Evolutionary conservation across 176 grass and related monocot genomes (phyloP), one percentile per base, ranked within the genome.

Genomic region (Bolboschoenus planiculmis): DNA sequence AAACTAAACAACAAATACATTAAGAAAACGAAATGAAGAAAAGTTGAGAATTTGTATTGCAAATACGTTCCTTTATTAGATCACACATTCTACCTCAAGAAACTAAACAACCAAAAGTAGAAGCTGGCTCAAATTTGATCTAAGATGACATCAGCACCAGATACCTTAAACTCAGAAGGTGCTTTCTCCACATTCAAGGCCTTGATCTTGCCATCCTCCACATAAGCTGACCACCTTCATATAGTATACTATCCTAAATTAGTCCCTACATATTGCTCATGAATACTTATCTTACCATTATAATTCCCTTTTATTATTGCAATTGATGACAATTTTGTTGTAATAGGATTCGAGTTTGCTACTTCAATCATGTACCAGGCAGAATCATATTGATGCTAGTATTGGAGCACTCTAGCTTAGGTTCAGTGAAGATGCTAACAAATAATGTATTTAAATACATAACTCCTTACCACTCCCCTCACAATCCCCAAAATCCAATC

Each of bases 141-240:
- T 72, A 98, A 83, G 44, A 98, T 95, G 78, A 93, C 90, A 84
- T 95, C 96, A 1, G 85, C 96, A 15, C 92, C 85, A 84, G 96
- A 98, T 40, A 93, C 87, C 77, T 95, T 93, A 58, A 98, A 93
- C 3, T 93, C 87, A 0, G 96, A 98, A 13, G 96, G 92, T 34
- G 84, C 96, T 65, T 90, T 88, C 86, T 98, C 96, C 10, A 98
- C 85, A 39, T 95, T 98, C n/a, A 98, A 85, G 18, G 83, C 80
- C 85, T 93, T 95, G 80, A 98, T 95, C 80, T 93, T 91, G 29
- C 96, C 96, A 46, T 95, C 78, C 7, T 92, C 92, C 77, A 95
- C 86, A 84, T 93, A 98, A 5, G 92, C 96, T 3, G 96, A 98
- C 96, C 92, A 98, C 82, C 96, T 98, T 70, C 76, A 88, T 50